These are phyloP conservation scores for Caryopteris hybrid DNA, from an alignment of 305 asterid species.

Conservation along the genomic window DNA sequence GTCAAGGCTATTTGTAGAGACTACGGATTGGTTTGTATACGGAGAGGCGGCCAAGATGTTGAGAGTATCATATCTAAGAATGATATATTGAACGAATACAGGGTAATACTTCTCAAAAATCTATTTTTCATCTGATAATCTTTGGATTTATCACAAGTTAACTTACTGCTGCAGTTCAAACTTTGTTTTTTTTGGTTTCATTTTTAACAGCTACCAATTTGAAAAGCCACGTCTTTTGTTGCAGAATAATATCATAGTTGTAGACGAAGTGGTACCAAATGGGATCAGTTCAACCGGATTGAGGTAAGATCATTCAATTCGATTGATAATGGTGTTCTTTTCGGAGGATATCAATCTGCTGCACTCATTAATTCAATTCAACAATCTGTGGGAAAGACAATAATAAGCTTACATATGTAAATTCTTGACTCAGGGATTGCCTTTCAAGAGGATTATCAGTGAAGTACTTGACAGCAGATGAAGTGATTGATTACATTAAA, in stretches of 20 bases:
- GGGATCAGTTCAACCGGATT: too few relatives aligned
- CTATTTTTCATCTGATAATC: not conserved
- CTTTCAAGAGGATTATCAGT: too few relatives aligned
- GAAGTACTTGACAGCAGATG: too few relatives aligned
- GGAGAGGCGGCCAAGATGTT: constrained; percentile 70
- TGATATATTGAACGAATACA: constrained; percentile 52
- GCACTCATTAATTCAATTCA: not conserved
- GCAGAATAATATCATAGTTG: too few relatives aligned
- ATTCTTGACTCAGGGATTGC: constrained; percentile 42
- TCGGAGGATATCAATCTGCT: not conserved
- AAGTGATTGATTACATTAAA: constrained; percentile 50
- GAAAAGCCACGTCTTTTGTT: not conserved
- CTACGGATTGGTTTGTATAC: constrained; percentile 80
- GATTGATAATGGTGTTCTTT: not conserved
- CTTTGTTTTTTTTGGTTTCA: not conserved
- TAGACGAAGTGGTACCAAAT: too few relatives aligned
- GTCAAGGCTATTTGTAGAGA: constrained; percentile 68
- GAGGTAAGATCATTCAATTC: not conserved
- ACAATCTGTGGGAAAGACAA: not conserved
- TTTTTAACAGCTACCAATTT: not conserved
- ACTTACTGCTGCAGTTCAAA: not conserved
- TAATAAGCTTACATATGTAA: not conserved
- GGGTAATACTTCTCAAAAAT: constrained; percentile 34
- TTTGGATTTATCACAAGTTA: not conserved
- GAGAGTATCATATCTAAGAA: constrained; percentile 52